A percentile compares a stretch with the other conserved stretches of the same genome.
These are phyloP conservation scores for Acanthamoeba sp. DNA, from an alignment of 208 protist species.

Conservation along the genomic window DNA sequence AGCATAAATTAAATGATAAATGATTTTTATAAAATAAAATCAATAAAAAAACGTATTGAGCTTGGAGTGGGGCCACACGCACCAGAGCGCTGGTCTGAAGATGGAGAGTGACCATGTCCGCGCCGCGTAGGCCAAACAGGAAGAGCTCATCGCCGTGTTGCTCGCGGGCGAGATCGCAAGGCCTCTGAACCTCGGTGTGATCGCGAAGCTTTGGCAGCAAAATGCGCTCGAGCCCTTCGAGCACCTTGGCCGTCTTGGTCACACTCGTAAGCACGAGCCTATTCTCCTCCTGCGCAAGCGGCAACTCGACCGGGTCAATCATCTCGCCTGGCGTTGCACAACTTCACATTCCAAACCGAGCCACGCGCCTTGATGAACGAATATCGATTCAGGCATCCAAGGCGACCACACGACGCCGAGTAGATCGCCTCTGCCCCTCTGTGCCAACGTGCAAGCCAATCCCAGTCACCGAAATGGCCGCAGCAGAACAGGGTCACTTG, in stretches of 20 bases:
- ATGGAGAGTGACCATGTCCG: slow-evolving; percentile 59
- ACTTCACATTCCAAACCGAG: too few species aligned
- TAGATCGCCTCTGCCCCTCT: not conserved
- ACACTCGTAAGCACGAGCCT: not conserved
- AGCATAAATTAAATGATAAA: not conserved
- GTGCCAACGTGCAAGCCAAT: not conserved
- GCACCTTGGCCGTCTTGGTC: slow-evolving; percentile 20
- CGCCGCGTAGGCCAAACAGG: slow-evolving; percentile 21
- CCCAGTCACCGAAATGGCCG: too few species aligned
- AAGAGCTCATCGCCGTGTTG: slow-evolving; percentile 8
- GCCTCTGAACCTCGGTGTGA: too few species aligned
- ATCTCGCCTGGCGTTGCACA: too few species aligned
- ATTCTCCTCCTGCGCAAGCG: not conserved
- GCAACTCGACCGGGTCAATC: not conserved
- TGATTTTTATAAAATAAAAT: not conserved
- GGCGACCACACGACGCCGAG: not conserved
- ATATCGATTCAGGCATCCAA: not conserved
- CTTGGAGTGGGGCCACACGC: too few species aligned
- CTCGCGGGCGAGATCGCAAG: too few species aligned
- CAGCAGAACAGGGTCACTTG: too few species aligned
- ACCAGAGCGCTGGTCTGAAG: not conserved
- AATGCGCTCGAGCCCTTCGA: slow-evolving; percentile 55
- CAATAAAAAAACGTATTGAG: too few species aligned
- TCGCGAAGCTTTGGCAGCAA: slow-evolving; percentile 40
- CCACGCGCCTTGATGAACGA: not conserved